Percentiles rank a stretch among this genome's conserved stretches.
phyloP scores from a whole-genome alignment of 1,284 basidiomycete genomes.

The Ganoderma lucidum region DNA sequence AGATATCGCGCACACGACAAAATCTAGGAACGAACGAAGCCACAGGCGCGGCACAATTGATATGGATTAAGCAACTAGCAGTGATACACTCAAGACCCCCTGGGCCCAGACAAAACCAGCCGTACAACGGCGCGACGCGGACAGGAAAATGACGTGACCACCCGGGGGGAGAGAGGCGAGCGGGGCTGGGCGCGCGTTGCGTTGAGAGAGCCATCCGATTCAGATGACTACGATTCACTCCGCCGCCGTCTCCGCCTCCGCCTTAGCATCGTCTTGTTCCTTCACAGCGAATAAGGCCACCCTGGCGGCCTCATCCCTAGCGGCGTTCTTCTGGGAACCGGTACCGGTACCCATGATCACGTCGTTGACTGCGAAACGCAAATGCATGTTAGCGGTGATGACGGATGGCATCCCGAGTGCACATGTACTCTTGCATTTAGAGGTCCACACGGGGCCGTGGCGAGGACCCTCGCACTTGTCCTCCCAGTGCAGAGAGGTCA shows the following conservation, averaged over 20 bases:
- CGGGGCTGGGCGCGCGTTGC: background rate
- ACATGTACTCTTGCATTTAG: constrained; percentile 62
- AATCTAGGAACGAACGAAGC: constrained; percentile 24
- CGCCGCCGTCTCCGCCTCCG: constrained; percentile 3
- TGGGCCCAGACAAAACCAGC: background rate
- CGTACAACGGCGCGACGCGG: background rate
- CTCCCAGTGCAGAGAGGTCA: constrained; percentile 59
- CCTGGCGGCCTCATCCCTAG: constrained; percentile 63
- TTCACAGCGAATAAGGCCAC: constrained; percentile 50
- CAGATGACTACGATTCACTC: background rate
- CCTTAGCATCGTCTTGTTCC: constrained; percentile 5
- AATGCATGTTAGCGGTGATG: constrained; percentile 2
- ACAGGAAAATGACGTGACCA: background rate
- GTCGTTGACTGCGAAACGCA: constrained; percentile 52
- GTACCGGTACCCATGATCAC: constrained; percentile 51
- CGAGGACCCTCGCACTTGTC: constrained; percentile 54
- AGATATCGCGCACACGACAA: constrained; percentile 4
- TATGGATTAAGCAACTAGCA: background rate
- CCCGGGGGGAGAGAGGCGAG: background rate
- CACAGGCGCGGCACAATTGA: constrained; percentile 18
- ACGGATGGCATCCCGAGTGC: background rate
- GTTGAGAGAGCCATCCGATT: background rate
- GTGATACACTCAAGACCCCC: background rate
- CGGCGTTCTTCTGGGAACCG: constrained; percentile 58
- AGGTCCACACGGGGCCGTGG: constrained; percentile 63